These are phyloP conservation scores for Venturia aucupariae DNA, from an alignment of 2,329 filamentous ascomycete species.

Conservation along the genomic window DNA sequence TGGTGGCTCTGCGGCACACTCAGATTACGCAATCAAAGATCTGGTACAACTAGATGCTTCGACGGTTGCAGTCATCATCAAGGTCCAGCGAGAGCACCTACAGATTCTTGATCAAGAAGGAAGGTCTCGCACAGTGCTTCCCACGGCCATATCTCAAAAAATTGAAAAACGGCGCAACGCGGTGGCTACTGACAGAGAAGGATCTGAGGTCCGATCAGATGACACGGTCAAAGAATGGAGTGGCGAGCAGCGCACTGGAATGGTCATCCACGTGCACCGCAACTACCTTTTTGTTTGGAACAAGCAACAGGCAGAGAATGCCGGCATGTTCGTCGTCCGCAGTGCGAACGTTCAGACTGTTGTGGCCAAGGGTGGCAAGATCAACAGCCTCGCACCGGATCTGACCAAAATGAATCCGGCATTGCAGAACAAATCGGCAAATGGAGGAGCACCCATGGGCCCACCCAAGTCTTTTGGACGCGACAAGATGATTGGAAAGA, in stretches of 20 bases:
- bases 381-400: constrained; percentile 65
- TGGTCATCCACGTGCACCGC: constrained; percentile 87
- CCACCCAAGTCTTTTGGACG: constrained; percentile 52
- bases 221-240: constrained; percentile 87
- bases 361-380: constrained; percentile 84
- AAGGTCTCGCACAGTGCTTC: constrained; percentile 70
- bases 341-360: constrained; percentile 80
- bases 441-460: constrained; percentile 45
- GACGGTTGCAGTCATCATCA: constrained; percentile 87
- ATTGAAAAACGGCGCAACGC: constrained; percentile 72
- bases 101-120: constrained; percentile 87
- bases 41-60: constrained; percentile 88
- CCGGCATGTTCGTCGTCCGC: constrained; percentile 80
- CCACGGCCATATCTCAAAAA: constrained; percentile 86
- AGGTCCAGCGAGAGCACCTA: constrained; percentile 88
- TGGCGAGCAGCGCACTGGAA: constrained; percentile 76
- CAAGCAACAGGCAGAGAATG: constrained; percentile 74
- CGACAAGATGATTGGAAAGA: constrained; percentile 82
- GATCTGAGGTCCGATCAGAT: constrained; percentile 82
- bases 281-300: constrained; percentile 89
- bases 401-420: constrained; percentile 89
- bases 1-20: constrained; percentile 73
- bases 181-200: constrained; percentile 86
- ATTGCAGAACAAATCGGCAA: constrained; percentile 60
- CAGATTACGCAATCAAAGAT: constrained; percentile 86